Base-by-base conservation (phyloP, 768 basidiomycete genomes). In the Leccinum subgranulosum region DNA sequence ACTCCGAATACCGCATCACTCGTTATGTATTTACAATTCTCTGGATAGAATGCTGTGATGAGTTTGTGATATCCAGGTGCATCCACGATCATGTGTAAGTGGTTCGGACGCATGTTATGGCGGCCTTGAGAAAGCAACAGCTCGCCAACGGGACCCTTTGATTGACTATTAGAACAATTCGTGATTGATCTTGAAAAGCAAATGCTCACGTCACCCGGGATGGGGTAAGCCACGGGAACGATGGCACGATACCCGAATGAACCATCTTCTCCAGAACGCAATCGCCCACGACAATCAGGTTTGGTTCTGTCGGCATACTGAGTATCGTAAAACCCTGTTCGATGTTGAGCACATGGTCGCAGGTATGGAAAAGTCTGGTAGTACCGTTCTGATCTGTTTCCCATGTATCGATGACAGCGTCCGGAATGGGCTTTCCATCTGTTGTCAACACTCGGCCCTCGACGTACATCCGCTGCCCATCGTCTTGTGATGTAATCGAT, bases 1-100 rank as follows among this genome's bases (percentile, higher is more conserved):
- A 90, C 91, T 10, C 92, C 91, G 70, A 93, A 92, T 3, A 93
- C 90, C 11, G 82, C 78, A 66, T 94, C 92, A 58, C 84, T 90
- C 6, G 71, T 72, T 23, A 93, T 58, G 64, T 81, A 92, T 3
- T 75, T 69, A 62, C 91, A 88, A 5, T 83, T 85, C 55, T 87
- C 82, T 14, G 87, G 84, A 69, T 89, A 94, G 10, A 92, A 69
- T 1, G 91, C 84, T 0, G 91, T 93, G 17, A 79, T 74, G 21
- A 94, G 81, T 46, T 82, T 87, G 66, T 84, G 84, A 69, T 78
- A 92, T 29, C 90, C 90, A 4, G 81, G 80, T 0, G 90, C 88
- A 53, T 85, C 73, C 55, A 92, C 76, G 75, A 84, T 78, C 59
- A 93, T 73, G 69, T 94, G 92, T 50, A 94, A 66, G 69, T 94